Evolutionary conservation across 2,329 filamentous ascomycete species (phyloP).

Genomic region (Aspergillus transmontanensis): DNA sequence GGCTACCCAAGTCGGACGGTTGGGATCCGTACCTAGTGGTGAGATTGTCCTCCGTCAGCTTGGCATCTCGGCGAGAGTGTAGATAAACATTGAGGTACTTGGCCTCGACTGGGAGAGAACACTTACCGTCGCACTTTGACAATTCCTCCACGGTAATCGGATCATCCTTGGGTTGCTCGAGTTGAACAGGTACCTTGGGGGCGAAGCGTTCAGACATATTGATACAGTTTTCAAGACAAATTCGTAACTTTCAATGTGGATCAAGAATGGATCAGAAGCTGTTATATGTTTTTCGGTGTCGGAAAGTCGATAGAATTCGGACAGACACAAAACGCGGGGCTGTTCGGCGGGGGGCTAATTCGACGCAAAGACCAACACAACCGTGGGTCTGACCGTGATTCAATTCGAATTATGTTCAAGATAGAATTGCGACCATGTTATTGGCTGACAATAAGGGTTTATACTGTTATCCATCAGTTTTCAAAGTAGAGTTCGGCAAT

Average conservation of each 20-base stretch:
- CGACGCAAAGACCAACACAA: constrained; percentile 16
- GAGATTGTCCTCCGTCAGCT: background rate
- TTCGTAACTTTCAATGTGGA: background rate
- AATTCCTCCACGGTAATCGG: constrained; percentile 80
- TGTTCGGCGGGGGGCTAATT: constrained; percentile 18
- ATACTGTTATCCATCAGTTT: background rate
- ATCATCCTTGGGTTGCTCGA: constrained; percentile 85
- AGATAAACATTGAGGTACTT: background rate
- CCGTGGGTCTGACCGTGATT: constrained; percentile 10
- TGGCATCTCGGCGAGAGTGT: background rate
- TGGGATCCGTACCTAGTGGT: constrained; percentile 40
- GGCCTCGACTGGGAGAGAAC: background rate
- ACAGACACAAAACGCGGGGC: constrained; percentile 24
- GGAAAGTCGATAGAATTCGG: constrained; percentile 6
- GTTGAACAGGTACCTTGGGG: constrained; percentile 50
- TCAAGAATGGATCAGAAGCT: background rate
- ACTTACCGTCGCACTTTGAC: constrained; percentile 75
- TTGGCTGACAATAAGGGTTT: background rate
- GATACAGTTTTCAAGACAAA: background rate
- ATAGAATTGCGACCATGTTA: background rate
- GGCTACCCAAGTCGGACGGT: constrained; percentile 60
- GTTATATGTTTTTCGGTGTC: constrained; percentile 4
- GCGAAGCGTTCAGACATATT: constrained; percentile 43
- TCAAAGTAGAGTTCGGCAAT: background rate
- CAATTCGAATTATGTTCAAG: background rate